Evolutionary conservation across 192 early-diverging fungal species (phyloP), one percentile per base, ranked within the genome.

Genomic region (Gryganskiella cystojenkinii): DNA sequence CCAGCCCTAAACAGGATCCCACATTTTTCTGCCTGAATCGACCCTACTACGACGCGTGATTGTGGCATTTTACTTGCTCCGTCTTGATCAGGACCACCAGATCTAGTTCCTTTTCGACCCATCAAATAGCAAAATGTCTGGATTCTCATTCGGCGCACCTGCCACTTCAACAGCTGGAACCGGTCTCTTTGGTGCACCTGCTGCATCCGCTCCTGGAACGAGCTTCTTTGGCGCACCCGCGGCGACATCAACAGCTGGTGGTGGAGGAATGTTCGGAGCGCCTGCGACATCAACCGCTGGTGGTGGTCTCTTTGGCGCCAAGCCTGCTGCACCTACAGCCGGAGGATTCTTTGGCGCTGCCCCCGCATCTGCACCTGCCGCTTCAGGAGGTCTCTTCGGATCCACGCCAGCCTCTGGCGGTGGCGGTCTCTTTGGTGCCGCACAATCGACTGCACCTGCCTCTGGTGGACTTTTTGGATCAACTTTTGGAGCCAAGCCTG

Each of bases 231-330:
- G 71, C 7, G 63, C 56, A 30, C 50, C 22, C n/a, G 58, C 81
- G 22, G 49, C 67, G 1, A 11, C 61, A 22, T 7, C 80, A 56
- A 40, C 84, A 22, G 33, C 79, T 14, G 37, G 58, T 31, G 46
- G 55, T 55, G 46, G 62, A 59, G 62, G 69, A 24, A 53, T 70
- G 20, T 84, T 84, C 72, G 83, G 83, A 27, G 25, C 61, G 30
- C 35, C 46, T 33, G 19, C 61, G 19, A 20, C 58, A 45, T 50
- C 47, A 47, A n/a, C 75, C 17, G 55, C 58, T 14, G 20, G 35
- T 37, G 79, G 62, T 56, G 73, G 53, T 33, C 46, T 70, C 8
- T 56, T 74, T 59, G 55, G 52, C 57, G 25, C 56, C 28, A 10
- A 63, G 51, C 40, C 81, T 11, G 33, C 71, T 17, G 34, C 74